A percentile compares a stretch with the other conserved stretches of the same genome.
Conservation (phyloP, 2,329 filamentous ascomycete species). For the Arthrinium puccinioides region DNA sequence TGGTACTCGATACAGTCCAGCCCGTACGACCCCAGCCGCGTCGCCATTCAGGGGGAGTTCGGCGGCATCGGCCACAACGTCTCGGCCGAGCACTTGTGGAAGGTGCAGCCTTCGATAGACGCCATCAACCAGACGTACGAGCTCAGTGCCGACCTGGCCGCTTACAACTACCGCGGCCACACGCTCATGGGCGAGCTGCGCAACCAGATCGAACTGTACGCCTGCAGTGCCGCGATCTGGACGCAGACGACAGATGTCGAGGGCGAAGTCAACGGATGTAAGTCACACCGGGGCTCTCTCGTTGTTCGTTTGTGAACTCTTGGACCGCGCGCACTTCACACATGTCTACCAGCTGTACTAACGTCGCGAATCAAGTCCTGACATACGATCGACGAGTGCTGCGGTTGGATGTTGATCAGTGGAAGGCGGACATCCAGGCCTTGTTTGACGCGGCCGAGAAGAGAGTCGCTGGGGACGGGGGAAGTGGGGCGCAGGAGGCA, state of each 20-base stretch:
- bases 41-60: constrained; percentile 66
- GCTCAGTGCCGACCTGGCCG: constrained; percentile 46
- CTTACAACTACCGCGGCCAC: constrained; percentile 61
- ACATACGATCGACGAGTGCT: constrained; percentile 60
- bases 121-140: constrained; percentile 62
- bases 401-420: constrained; percentile 48
- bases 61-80: constrained; percentile 62
- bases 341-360: background rate
- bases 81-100: constrained; percentile 61
- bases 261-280: constrained; percentile 61
- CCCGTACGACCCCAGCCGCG: constrained; percentile 51
- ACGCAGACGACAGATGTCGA: constrained; percentile 71
- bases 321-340: too few species aligned
- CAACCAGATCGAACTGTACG: constrained; percentile 51
- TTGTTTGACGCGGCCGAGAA: constrained; percentile 48
- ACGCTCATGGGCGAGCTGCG: constrained; percentile 53
- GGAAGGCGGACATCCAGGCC: constrained; percentile 51
- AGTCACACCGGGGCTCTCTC: background rate
- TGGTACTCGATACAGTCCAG: constrained; percentile 53
- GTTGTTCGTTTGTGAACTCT: background rate
- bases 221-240: constrained; percentile 63
- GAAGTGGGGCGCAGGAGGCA: too few species aligned
- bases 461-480: too few species aligned
- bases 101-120: constrained; percentile 49
- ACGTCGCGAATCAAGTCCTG: constrained; percentile 30